A percentile compares a stretch with the other conserved stretches of the same genome.
Evolutionary conservation across 345 rosid genomes (phyloP).

Genomic region (rapeseed (Brassica napus)): Da-Ae NC_063451.1:40303501-40304000

Average conservation of each 20-base stretch:
- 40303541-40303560: not conserved
- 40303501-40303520: constrained; percentile 23
- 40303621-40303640: not conserved
- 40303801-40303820: constrained; percentile 31
- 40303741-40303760: constrained; percentile 19
- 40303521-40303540: constrained; percentile 7
- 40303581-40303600: not conserved
- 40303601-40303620: not conserved
- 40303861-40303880: not conserved
- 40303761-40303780: constrained; percentile 26
- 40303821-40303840: constrained; percentile 20
- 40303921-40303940: constrained; percentile 29
- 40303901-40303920: constrained; percentile 20
- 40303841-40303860: not conserved
- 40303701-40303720: not conserved
- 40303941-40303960: not conserved
- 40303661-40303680: not conserved
- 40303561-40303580: not conserved
- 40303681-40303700: not conserved
- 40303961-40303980: not conserved
- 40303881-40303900: not conserved
- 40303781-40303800: constrained; percentile 10
- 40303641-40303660: not conserved
- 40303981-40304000: constrained; percentile 32
- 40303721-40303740: constrained; percentile 17